phyloP scores from a whole-genome alignment of 169 alveolate species.

The Plasmodium relictum region DNA sequence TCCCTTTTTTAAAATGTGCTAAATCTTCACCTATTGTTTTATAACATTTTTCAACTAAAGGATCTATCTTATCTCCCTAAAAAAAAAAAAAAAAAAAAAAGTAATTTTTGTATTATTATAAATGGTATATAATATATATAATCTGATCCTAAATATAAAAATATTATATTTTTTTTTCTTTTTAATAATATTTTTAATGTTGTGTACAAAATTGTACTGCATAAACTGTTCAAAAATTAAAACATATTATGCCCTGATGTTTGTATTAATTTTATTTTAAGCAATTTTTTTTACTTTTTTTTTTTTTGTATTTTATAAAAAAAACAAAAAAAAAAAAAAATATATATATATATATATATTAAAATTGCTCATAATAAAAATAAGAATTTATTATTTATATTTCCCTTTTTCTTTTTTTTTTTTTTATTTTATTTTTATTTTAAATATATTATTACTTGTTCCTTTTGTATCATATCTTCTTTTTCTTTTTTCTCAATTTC shows the following conservation, averaged over 20 bases:
- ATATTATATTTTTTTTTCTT: background rate
- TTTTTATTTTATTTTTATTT: background rate
- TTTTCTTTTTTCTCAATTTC: constrained; percentile 15
- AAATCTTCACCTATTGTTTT: constrained; percentile 82
- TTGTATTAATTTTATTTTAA: constrained; percentile 32
- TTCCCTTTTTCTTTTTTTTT: constrained; percentile 8
- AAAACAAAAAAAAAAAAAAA: constrained; percentile 14
- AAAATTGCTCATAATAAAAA: constrained; percentile 26
- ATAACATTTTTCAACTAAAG: constrained; percentile 58
- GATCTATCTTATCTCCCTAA: constrained; percentile 15
- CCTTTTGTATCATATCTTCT: constrained; percentile 17
- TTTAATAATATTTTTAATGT: background rate
- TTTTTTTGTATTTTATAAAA: constrained; percentile 1
- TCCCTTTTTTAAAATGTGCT: constrained; percentile 92
- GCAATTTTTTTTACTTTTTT: constrained; percentile 57
- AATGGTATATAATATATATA: background rate
- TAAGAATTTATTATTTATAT: background rate
- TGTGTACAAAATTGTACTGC: constrained; percentile 69
- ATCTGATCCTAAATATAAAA: background rate
- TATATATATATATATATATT: constrained; percentile 4
- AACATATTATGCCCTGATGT: constrained; percentile 60
- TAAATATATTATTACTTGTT: constrained; percentile 40
- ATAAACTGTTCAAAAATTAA: constrained; percentile 35
- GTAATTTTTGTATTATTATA: background rate
- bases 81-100: background rate